Percentiles rank a stretch among this genome's conserved stretches.
These are phyloP conservation scores for Solanum sparsipilum DNA, from an alignment of 257 asterid genomes.

Conservation along the genomic window DNA sequence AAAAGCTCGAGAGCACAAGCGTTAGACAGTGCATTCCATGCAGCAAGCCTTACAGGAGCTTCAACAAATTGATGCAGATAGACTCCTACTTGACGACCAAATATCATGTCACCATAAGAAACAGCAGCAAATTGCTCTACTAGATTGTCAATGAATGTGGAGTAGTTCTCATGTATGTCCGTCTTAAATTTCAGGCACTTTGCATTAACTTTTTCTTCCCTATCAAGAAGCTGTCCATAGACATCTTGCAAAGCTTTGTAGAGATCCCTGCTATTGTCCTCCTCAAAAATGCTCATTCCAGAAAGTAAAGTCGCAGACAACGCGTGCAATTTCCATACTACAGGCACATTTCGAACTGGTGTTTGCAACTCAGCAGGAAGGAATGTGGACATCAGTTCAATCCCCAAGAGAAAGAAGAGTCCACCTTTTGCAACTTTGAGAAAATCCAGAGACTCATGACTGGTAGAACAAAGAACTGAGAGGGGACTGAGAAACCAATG, in stretches of 20 bases:
- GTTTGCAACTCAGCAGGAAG: slow-evolving; percentile 21
- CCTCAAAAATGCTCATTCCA: slow-evolving; percentile 66
- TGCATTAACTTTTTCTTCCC: neutral
- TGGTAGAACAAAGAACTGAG: slow-evolving; percentile 21
- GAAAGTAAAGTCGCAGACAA: slow-evolving; percentile 59
- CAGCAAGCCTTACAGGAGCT: slow-evolving; percentile 62
- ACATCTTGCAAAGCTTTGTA: slow-evolving; percentile 58
- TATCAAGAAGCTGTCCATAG: slow-evolving; percentile 53
- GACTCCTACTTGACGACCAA: slow-evolving; percentile 76
- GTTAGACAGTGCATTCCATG: slow-evolving; percentile 68
- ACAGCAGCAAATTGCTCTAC: slow-evolving; percentile 91
- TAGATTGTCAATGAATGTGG: slow-evolving; percentile 65
- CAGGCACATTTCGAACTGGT: slow-evolving; percentile 36
- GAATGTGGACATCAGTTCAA: slow-evolving; percentile 46
- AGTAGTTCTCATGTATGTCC: slow-evolving; percentile 60
- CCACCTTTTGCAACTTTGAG: slow-evolving; percentile 62
- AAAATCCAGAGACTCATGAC: slow-evolving; percentile 22
- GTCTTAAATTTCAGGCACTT: slow-evolving; percentile 38
- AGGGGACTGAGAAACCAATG: slow-evolving; percentile 94
- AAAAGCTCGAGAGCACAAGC: slow-evolving; percentile 78
- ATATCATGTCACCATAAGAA: slow-evolving; percentile 75
- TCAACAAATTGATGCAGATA: slow-evolving; percentile 66
- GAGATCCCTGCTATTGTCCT: slow-evolving; percentile 62
- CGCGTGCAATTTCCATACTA: slow-evolving; percentile 87
- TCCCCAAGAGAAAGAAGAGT: slow-evolving; percentile 72